These are phyloP conservation scores for Stephania yunnanensis DNA, from an alignment of 164 flowering plant species.

Conservation along the genomic window DNA sequence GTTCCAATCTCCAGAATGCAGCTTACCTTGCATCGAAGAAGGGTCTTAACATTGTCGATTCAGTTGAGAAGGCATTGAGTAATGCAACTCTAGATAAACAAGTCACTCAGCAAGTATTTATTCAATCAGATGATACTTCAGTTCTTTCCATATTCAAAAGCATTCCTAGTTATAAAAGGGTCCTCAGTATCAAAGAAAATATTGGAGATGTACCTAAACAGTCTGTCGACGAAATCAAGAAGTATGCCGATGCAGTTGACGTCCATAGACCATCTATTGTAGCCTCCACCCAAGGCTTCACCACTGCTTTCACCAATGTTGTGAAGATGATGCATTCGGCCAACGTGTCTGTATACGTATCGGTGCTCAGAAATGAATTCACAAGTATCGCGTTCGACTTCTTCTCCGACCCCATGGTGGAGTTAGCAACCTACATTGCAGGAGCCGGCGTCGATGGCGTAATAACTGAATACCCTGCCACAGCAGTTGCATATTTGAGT, in stretches of 20 bases:
- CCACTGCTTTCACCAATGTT: conserved; percentile 32
- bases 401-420: conserved; percentile 65
- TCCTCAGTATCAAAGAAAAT: conserved; percentile 33
- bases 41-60: conserved; percentile 51
- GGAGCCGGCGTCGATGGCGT: conserved; percentile 53
- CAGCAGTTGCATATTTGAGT: conserved; percentile 73
- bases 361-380: conserved; percentile 55
- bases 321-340: conserved; percentile 48
- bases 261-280: conserved; percentile 41
- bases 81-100: conserved; percentile 71
- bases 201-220: conserved; percentile 41
- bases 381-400: conserved; percentile 48
- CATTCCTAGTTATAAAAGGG: conserved; percentile 42
- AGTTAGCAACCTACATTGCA: conserved; percentile 39
- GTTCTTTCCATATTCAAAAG: conserved; percentile 53
- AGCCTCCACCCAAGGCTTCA: conserved; percentile 17
- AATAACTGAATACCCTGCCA: conserved; percentile 71
- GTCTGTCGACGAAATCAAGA: conserved; percentile 58
- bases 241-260: conserved; percentile 60
- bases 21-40: conserved; percentile 78
- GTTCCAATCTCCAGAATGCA: conserved; percentile 56
- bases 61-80: conserved; percentile 45
- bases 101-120: conserved; percentile 56
- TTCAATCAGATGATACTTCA: conserved; percentile 75
- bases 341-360: conserved; percentile 60